phyloP scores from a whole-genome alignment of 495 filamentous ascomycete species.

The Aspergillus cavernicola region DNA sequence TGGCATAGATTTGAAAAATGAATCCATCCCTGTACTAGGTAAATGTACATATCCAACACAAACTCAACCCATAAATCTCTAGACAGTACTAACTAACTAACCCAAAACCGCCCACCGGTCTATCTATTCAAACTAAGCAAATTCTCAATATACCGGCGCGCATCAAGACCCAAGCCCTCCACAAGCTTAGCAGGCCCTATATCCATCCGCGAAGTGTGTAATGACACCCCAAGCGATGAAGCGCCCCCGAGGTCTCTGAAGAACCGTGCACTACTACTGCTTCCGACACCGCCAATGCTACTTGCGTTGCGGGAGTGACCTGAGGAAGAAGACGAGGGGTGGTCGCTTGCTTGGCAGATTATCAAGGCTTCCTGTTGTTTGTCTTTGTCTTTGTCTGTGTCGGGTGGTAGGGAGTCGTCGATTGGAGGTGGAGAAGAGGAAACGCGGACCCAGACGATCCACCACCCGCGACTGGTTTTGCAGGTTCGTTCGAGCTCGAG shows the following conservation, averaged over 20 bases:
- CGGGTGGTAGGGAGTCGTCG: no score
- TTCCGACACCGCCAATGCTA: neutral
- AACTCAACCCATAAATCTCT: neutral
- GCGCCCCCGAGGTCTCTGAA: slow-evolving; percentile 45
- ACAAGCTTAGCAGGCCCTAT: slow-evolving; percentile 63
- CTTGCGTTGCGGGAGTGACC: slow-evolving; percentile 24
- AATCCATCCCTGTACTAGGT: no score
- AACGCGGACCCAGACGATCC: slow-evolving; percentile 89
- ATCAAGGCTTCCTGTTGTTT: slow-evolving; percentile 71
- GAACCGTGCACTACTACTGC: slow-evolving; percentile 35
- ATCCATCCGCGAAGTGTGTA: slow-evolving; percentile 28
- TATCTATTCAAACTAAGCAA: slow-evolving; percentile 73
- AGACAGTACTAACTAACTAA: no score
- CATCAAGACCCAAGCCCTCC: slow-evolving; percentile 88
- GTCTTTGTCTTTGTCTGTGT: slow-evolving; percentile 19
- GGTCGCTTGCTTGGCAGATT: slow-evolving; percentile 73
- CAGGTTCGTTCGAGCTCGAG: slow-evolving; percentile 78
- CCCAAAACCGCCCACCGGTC: no score
- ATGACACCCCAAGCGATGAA: slow-evolving; percentile 23
- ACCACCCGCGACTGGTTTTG: slow-evolving; percentile 92
- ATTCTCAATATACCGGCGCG: slow-evolving; percentile 79
- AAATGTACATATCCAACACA: neutral
- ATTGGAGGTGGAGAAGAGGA: slow-evolving; percentile 26
- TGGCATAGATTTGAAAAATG: no score
- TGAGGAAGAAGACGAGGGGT: slow-evolving; percentile 28